Percentiles rank a stretch among this genome's conserved stretches.
Conservation (phyloP, 331 rosid species). For the Dryas integrifolia region DNA sequence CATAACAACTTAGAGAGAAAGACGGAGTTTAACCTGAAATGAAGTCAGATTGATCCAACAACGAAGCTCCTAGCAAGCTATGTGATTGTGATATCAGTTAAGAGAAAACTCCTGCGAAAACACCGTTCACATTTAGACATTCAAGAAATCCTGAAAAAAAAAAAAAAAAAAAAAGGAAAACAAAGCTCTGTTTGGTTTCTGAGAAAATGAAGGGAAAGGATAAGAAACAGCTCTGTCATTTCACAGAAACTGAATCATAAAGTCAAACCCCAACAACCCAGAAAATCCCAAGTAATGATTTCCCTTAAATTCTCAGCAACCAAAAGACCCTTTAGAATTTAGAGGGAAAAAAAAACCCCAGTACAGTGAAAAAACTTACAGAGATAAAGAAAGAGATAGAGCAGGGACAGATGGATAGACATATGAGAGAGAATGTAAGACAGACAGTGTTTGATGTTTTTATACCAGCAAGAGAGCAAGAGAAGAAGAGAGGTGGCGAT, state of each 20-base stretch:
- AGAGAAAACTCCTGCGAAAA: constrained; percentile 23
- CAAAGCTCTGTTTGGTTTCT: constrained; percentile 23
- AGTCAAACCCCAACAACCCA: constrained; percentile 26
- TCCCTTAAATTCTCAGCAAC: constrained; percentile 38
- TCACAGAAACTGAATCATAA: constrained; percentile 24
- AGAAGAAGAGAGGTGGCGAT: constrained; percentile 15
- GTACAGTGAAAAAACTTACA: constrained; percentile 1
- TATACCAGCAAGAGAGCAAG: neutral
- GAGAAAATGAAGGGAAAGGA: constrained; percentile 19
- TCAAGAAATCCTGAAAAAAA: neutral
- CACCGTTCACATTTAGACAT: constrained; percentile 10
- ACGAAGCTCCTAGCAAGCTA: constrained; percentile 17
- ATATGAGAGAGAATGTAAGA: neutral
- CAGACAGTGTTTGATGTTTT: neutral
- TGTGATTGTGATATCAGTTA: constrained; percentile 12
- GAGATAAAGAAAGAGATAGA: neutral
- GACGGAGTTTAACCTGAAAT: constrained; percentile 38
- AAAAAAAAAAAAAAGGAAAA: constrained; percentile 8
- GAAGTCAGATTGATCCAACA: constrained; percentile 29
- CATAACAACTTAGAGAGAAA: constrained; percentile 14
- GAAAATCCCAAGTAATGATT: constrained; percentile 26
- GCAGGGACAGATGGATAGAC: neutral
- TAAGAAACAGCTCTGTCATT: neutral
- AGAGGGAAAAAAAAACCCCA: neutral
- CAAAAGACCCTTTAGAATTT: constrained; percentile 27